phyloP scores from a whole-genome alignment of 495 filamentous ascomycete genomes.

The Trichoderma orchidacearum region DNA sequence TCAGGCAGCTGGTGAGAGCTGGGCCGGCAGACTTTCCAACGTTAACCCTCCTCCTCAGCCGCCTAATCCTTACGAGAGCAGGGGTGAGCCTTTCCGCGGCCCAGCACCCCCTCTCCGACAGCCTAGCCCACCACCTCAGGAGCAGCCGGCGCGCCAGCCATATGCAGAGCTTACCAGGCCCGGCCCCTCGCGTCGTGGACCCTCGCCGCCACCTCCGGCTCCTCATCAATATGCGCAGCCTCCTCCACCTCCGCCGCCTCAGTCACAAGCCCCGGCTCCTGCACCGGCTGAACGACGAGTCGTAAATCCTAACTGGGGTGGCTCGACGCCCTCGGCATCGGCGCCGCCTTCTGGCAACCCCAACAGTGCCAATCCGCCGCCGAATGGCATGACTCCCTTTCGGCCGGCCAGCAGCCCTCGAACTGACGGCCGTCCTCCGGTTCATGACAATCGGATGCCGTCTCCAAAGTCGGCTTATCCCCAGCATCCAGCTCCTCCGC shows the following conservation, averaged over 20 bases:
- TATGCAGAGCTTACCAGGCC: conserved; percentile 62
- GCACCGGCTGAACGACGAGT: conserved; percentile 31
- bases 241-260: conserved; percentile 34
- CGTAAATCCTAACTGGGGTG: conserved; percentile 55
- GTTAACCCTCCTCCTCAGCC: conserved; percentile 60
- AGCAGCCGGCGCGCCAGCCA: conserved; percentile 48
- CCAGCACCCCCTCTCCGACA: conserved; percentile 41
- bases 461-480: conserved; percentile 74
- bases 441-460: conserved; percentile 72
- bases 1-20: conserved; percentile 50
- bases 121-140: conserved; percentile 56
- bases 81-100: conserved; percentile 46
- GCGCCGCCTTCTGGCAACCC: conserved; percentile 21
- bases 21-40: conserved; percentile 66
- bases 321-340: conserved; percentile 45
- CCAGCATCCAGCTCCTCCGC: conserved; percentile 49
- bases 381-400: conserved; percentile 51
- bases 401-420: conserved; percentile 52
- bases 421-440: conserved; percentile 59
- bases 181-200: conserved; percentile 23
- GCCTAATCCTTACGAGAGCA: conserved; percentile 67
- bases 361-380: conserved; percentile 14
- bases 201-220: conserved; percentile 12
- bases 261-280: neutral
- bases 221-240: conserved; percentile 15